Conservation (phyloP, 2,329 filamentous ascomycete species). For the Clonostachys rhizophaga region DNA sequence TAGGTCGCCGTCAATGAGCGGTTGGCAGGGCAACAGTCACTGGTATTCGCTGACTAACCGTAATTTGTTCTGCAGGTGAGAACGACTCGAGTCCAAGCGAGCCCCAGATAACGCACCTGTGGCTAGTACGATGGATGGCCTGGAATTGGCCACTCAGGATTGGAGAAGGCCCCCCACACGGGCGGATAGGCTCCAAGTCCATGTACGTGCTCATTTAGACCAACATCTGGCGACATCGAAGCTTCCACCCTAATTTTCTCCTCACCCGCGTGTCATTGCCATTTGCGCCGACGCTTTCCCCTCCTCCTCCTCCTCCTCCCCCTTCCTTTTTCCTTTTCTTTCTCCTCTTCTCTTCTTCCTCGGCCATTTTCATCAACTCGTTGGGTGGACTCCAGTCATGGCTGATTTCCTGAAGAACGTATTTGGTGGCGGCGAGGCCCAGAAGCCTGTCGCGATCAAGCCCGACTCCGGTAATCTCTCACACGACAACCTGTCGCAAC, state of each 20-base stretch:
- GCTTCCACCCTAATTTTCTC: too few relatives aligned
- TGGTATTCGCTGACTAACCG: not conserved
- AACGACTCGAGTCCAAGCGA: too few relatives aligned
- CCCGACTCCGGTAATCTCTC: slow-evolving; percentile 59
- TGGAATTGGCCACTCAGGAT: not conserved
- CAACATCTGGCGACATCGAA: too few relatives aligned
- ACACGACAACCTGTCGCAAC: not conserved
- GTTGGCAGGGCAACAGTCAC: slow-evolving; percentile 1
- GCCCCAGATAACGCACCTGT: too few relatives aligned
- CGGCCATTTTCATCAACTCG: not conserved
- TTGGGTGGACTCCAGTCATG: slow-evolving; percentile 27
- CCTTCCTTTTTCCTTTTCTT: not conserved
- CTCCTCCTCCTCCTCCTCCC: not conserved
- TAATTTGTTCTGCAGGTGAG: not conserved
- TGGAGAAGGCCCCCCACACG: not conserved
- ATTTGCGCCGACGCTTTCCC: not conserved
- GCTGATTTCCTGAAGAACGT: slow-evolving; percentile 62
- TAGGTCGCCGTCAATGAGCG: not conserved
- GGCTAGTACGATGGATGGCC: not conserved
- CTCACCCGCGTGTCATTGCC: not conserved
- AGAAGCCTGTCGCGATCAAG: slow-evolving; percentile 36
- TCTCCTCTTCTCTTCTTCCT: not conserved
- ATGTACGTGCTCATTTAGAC: too few relatives aligned
- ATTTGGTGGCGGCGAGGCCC: slow-evolving; percentile 61
- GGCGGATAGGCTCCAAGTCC: too few relatives aligned